Conservation (phyloP, 441 rosid genomes). For the Adansonia madagascariensis region DNA sequence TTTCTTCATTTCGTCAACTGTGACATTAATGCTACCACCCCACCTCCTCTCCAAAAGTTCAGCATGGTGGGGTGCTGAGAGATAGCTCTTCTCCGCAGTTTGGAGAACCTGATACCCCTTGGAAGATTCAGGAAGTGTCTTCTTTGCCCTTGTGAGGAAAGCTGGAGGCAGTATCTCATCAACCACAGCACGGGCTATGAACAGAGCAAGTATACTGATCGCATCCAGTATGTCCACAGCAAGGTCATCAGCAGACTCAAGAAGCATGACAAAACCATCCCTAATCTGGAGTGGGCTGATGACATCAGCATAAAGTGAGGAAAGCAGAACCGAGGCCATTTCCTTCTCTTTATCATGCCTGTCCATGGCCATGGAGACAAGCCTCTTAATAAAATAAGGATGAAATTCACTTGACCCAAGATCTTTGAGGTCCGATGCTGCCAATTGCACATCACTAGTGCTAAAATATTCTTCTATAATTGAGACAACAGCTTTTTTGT, state of each 20-base stretch:
- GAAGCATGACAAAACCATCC: constrained; percentile 97
- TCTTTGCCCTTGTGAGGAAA: constrained; percentile 82
- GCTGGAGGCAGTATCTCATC: constrained; percentile 96
- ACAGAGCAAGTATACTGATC: constrained; percentile 87
- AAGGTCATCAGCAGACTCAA: constrained; percentile 93
- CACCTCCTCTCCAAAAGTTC: constrained; percentile 96
- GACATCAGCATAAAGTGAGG: constrained; percentile 90
- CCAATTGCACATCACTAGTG: constrained; percentile 87
- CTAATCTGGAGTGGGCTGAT: constrained; percentile 84
- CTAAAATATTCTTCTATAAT: constrained; percentile 88
- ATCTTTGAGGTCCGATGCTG: constrained; percentile 90
- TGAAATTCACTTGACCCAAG: constrained; percentile 90
- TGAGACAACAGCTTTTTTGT: constrained; percentile 86
- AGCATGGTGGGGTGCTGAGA: constrained; percentile 98
- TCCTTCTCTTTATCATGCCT: constrained; percentile 99
- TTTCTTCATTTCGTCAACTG: constrained; percentile 94
- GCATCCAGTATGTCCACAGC: constrained; percentile 91
- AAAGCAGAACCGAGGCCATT: constrained; percentile 96
- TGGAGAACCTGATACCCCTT: constrained; percentile 84
- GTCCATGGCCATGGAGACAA: constrained; percentile 97
- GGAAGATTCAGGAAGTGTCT: constrained; percentile 74
- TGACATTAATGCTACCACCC: constrained; percentile 93
- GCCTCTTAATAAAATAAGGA: constrained; percentile 89
- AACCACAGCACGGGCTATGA: constrained; percentile 90
- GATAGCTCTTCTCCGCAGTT: constrained; percentile 95